phyloP scores from a whole-genome alignment of 441 rosid species.

The Raphanus hybrid region DNA sequence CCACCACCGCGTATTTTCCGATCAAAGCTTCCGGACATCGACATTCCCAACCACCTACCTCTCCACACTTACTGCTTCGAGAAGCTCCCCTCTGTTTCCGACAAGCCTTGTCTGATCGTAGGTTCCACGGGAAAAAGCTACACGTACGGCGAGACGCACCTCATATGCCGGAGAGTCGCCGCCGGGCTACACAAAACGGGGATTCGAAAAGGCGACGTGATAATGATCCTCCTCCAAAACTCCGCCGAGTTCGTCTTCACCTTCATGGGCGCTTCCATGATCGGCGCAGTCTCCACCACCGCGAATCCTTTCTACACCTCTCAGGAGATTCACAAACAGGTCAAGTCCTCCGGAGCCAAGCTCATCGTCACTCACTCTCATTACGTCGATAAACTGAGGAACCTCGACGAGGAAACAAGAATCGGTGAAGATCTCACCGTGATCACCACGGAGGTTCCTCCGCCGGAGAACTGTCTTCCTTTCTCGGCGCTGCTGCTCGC shows the following conservation, averaged over 20 bases:
- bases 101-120: constrained; percentile 66
- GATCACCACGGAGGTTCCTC: constrained; percentile 60
- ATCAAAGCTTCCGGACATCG: constrained; percentile 77
- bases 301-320: constrained; percentile 88
- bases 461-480: constrained; percentile 67
- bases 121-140: constrained; percentile 59
- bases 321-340: constrained; percentile 70
- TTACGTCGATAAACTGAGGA: constrained; percentile 63
- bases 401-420: constrained; percentile 7
- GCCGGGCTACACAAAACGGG: constrained; percentile 65
- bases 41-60: constrained; percentile 70
- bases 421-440: constrained; percentile 55
- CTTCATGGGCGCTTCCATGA: constrained; percentile 85
- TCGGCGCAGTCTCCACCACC: constrained; percentile 81
- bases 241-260: constrained; percentile 79
- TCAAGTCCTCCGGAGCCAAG: constrained; percentile 52
- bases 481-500: constrained; percentile 46
- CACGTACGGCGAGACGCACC: constrained; percentile 60
- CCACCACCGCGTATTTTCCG: constrained; percentile 57
- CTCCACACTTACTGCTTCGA: constrained; percentile 82
- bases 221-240: constrained; percentile 87
- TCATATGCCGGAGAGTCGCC: constrained; percentile 53
- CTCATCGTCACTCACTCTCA: constrained; percentile 71
- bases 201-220: constrained; percentile 68
- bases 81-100: constrained; percentile 41